Base-by-base conservation (phyloP, 495 filamentous ascomycete species). In the Aspergillus haitiensis region DNA sequence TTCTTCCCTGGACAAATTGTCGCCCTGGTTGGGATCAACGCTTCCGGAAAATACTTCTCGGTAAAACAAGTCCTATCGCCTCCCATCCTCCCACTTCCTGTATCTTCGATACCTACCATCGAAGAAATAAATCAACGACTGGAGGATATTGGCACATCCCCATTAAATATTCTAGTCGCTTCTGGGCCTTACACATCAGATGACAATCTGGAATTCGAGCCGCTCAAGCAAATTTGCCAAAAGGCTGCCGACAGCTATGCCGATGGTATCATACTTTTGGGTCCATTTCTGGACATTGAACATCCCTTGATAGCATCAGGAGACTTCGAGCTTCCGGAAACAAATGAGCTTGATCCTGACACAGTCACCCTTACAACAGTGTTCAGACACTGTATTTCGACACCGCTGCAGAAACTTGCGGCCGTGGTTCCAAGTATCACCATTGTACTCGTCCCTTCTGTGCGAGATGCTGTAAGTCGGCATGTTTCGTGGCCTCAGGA, bases 1-100 rank as follows among this genome's bases (percentile, higher is more conserved):
- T 92, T 98, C 79, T 97, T 98, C 72, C 93, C 93, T 0, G 94
- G 94, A 15, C 91, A 97, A 68, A 96, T 97, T 49, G 88, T 95
- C 16, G 94, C 93, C 8, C 75, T 97, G 13, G 80, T 81, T 39
- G 94, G 94, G 8, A 89, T 88, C 66, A 98, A 98, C 67, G 86
- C 91, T 6, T 90, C 89, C 13, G 93, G 93, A 5, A 82, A 87
- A 21, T 88, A 90, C 58, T 97, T 98, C 62, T 82, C 85, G 0
- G 90, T 96, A 44, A 84, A 81, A 27, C 86, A 97, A 64, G 73
- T 93, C 10, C 79, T 98, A 6, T 76, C 85, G 2, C 70, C 91
- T 9, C 93, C 94, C 6, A 74, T 89, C 3, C 75, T 96, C 11
- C 84, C 84, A 8, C 80, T 76, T 47, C 85, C 91, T 6, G 86